Conservation (phyloP, 495 filamentous ascomycete species). For the Annulohypoxylon maeteangense region DNA sequence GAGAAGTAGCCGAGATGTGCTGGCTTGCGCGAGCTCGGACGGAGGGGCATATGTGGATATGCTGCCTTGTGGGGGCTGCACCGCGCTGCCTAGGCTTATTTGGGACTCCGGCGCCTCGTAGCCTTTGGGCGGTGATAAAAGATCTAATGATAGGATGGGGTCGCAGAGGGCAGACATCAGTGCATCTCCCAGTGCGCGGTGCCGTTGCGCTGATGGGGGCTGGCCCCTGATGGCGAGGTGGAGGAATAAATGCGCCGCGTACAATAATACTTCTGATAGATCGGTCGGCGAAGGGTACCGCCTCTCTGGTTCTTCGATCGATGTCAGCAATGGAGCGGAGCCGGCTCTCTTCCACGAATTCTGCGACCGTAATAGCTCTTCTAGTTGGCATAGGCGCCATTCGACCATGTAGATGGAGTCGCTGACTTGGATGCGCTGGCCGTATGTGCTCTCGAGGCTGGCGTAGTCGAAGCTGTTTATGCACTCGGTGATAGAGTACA, state of each 20-base stretch:
- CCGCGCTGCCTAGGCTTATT: conserved; percentile 16
- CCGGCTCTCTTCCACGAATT: conserved; percentile 21
- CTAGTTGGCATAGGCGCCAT: conserved; percentile 46
- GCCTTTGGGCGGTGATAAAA: conserved; percentile 35
- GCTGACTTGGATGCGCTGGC: conserved; percentile 42
- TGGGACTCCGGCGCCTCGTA: conserved; percentile 28
- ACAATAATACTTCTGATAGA: conserved; percentile 42
- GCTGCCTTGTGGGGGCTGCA: conserved; percentile 24
- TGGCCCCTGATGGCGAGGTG: conserved; percentile 47
- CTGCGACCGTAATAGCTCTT: conserved; percentile 32
- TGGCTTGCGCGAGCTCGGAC: conserved; percentile 23
- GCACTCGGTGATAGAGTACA: conserved; percentile 44
- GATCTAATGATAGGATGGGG: conserved; percentile 37
- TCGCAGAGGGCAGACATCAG: conserved; percentile 44
- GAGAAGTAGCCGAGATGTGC: conserved; percentile 2
- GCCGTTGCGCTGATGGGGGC: conserved; percentile 44
- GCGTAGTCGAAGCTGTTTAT: conserved; percentile 45
- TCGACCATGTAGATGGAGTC: conserved; percentile 48
- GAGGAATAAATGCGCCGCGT: conserved; percentile 43
- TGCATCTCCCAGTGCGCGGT: conserved; percentile 40
- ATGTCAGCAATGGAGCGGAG: conserved; percentile 23
- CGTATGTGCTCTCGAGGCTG: conserved; percentile 40
- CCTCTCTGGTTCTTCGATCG: conserved; percentile 13
- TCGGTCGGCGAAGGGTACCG: conserved; percentile 35
- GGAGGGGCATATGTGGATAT: conserved; percentile 44